These are phyloP conservation scores for Xylariales sp. DNA, from an alignment of 2,329 filamentous ascomycete species.

Conservation along the genomic window DNA sequence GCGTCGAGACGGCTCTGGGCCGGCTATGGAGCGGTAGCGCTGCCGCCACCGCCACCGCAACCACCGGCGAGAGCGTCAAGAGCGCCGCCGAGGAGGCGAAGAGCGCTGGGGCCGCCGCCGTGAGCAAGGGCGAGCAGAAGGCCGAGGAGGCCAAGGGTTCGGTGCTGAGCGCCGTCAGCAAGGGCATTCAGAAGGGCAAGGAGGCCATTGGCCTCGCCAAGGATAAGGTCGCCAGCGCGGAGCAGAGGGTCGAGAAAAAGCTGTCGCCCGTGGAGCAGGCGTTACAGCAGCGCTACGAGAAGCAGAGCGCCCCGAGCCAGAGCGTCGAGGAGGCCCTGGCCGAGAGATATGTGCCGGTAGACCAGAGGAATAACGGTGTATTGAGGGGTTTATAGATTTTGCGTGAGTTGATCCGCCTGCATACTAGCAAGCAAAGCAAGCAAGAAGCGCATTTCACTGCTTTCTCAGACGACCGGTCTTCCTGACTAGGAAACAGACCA, in stretches of 20 bases:
- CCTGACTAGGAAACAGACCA: too few species aligned
- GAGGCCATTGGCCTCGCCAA: conserved; percentile 33
- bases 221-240: conserved; percentile 27
- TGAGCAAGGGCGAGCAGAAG: conserved; percentile 23
- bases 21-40: conserved; percentile 37
- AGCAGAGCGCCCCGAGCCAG: conserved; percentile 34
- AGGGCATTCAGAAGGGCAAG: conserved; percentile 35
- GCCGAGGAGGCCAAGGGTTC: conserved; percentile 31
- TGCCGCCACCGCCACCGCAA: conserved; percentile 23
- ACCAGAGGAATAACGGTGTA: conserved; percentile 38
- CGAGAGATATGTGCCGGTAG: conserved; percentile 20
- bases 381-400: conserved; percentile 31
- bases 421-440: too few species aligned
- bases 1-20: conserved; percentile 44
- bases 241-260: conserved; percentile 18
- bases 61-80: conserved; percentile 17
- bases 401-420: too few species aligned
- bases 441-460: too few species aligned
- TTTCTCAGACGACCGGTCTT: too few species aligned
- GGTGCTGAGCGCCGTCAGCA: conserved; percentile 33
- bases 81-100: conserved; percentile 31
- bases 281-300: conserved; percentile 47
- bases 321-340: conserved; percentile 45
- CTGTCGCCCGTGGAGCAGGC: conserved; percentile 42
- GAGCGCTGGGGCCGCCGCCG: conserved; percentile 18